Evolutionary conservation across 306 rosid species (phyloP).

Genomic region (Medicago ruthenica): DNA sequence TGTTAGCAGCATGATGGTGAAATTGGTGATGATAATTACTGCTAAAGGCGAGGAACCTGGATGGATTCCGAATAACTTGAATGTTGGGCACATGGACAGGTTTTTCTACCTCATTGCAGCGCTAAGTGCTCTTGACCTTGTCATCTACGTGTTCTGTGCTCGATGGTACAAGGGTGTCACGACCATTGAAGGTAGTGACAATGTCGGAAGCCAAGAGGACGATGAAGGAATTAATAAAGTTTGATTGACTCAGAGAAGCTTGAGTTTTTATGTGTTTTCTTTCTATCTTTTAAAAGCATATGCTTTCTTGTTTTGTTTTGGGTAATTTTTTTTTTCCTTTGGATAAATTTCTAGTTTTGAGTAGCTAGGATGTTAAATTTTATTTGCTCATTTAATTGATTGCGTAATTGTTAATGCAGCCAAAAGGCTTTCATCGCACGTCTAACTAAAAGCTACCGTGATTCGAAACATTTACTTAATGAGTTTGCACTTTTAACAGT

Average conservation of each 20-base stretch:
- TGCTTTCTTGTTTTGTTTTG: neutral
- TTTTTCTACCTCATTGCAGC: slow-evolving; percentile 59
- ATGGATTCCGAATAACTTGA: slow-evolving; percentile 62
- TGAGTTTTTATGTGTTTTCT: neutral
- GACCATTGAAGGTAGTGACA: neutral
- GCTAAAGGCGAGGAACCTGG: slow-evolving; percentile 47
- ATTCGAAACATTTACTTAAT: too few species aligned
- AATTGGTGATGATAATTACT: slow-evolving; percentile 53
- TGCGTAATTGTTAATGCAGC: too few species aligned
- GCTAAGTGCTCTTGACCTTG: slow-evolving; percentile 53
- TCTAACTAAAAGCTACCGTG: too few species aligned
- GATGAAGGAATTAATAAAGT: neutral
- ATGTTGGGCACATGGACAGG: slow-evolving; percentile 59
- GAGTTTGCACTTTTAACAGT: too few species aligned
- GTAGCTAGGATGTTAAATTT: neutral
- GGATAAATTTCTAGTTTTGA: neutral
- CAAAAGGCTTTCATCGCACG: too few species aligned
- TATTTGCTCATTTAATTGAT: too few species aligned
- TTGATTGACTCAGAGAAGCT: slow-evolving; percentile 23
- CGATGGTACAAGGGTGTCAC: slow-evolving; percentile 49
- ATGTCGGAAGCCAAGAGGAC: slow-evolving; percentile 4
- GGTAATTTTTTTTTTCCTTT: too few species aligned
- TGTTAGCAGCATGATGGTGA: slow-evolving; percentile 57
- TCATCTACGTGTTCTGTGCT: slow-evolving; percentile 51
- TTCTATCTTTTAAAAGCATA: neutral